Conservation (phyloP, 176 grass and related monocot genomes). For the Carex cristatella region DNA sequence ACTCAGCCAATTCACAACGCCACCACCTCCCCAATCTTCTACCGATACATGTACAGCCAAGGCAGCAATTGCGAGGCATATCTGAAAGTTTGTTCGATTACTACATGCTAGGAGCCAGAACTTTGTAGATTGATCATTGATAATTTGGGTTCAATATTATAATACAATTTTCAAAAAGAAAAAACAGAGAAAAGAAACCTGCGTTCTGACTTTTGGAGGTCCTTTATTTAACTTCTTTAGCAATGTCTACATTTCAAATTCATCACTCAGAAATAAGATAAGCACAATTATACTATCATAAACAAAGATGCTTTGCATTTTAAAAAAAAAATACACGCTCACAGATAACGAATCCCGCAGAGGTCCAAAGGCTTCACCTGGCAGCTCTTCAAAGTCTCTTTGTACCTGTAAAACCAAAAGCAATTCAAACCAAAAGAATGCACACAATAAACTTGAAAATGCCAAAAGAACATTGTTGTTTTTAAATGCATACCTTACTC, state of each 20-base stretch:
- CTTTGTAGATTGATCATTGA: slow-evolving; percentile 7
- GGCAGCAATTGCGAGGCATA: slow-evolving; percentile 95
- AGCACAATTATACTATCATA: neutral
- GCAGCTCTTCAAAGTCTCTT: slow-evolving; percentile 98
- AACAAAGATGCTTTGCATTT: neutral
- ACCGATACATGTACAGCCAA: slow-evolving; percentile 91
- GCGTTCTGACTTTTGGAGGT: slow-evolving; percentile 92
- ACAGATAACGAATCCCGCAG: slow-evolving; percentile 92
- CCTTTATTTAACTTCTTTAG: slow-evolving; percentile 84
- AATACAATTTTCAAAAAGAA: neutral
- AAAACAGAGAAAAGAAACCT: slow-evolving; percentile 36
- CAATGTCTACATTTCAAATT: slow-evolving; percentile 47
- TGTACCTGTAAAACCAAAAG: slow-evolving; percentile 65
- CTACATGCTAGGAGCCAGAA: neutral
- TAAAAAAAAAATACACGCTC: slow-evolving; percentile 21
- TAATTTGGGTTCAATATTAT: slow-evolving; percentile 14
- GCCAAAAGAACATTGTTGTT: slow-evolving; percentile 5
- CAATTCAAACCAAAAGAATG: slow-evolving; percentile 25
- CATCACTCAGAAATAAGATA: neutral
- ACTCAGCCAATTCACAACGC: slow-evolving; percentile 85
- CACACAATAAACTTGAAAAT: neutral
- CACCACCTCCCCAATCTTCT: slow-evolving; percentile 94
- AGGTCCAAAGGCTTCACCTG: slow-evolving; percentile 71
- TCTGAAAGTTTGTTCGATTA: slow-evolving; percentile 41
- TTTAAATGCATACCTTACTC: slow-evolving; percentile 68